Base-by-base conservation (phyloP, 352 stramenopile genomes). In the Aphanomyces stellatus region DNA sequence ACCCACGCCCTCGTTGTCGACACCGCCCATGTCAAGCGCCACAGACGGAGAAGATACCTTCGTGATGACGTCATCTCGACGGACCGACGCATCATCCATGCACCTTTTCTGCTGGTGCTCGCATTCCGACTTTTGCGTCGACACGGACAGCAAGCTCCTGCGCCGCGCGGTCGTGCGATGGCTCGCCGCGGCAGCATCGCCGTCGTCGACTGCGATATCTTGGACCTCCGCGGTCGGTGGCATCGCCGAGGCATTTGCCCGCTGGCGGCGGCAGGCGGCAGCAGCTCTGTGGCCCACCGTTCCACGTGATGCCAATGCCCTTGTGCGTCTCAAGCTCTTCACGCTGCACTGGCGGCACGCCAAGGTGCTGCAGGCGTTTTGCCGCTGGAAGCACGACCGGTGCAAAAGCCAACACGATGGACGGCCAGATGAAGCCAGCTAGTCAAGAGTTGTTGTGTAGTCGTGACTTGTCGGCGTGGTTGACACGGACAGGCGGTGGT, bases 301-400 rank as follows among this genome's bases (percentile, higher is more conserved):
- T 22, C 49, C 49, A 17, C 49, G 49, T n/a, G 28, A 22, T 7
- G 19, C 19, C 30, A 4, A 57, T 4, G 17, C 30, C 6, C 49
- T 57, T n/a, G 49, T 57, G 30, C 49, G 49, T 15, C 65, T 75
- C 34, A 59, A 68, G 37, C 48, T 75, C 13, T 72, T 69, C 8
- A 28, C 72, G 0, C 51, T 70, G 40, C 70, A 75, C 53, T 75
- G 70, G 70, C 27, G 49, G 0, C 71, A 69, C 28, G 61, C 65
- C n/a, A 55, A 53, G 1, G 59, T 75, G 7, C 66, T 71, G 34
- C 70, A 75, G 35, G 57, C 60, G 25, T 75, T 75, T 51, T 51
- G 62, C 10, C 61, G 61, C 5, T 75, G 70, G 70, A 70, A 69
- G n/a, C n/a, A n/a, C n/a, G n/a, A n/a, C n/a, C n/a, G n/a, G n/a